Evolutionary conservation across 257 asterid genomes (phyloP), one percentile per base, ranked within the genome.

Genomic region (Cynanchum wilfordii): DNA sequence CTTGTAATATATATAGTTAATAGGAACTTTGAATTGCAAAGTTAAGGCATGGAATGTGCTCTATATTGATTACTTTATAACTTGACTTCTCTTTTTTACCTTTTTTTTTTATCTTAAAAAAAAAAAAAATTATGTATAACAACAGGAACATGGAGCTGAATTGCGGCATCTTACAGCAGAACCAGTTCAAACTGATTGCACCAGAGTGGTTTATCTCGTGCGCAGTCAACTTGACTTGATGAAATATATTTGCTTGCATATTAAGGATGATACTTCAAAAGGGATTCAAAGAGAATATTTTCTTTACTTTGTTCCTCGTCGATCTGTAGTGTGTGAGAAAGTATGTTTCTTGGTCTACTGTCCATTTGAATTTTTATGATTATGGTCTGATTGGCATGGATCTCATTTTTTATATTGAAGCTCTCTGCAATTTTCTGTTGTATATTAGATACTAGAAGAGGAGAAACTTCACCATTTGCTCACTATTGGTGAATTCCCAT

Each of bases 251-350:
- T 85, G 89, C 79, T 89, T 88, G 54, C 95, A 90, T 33, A 89
- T 95, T 76, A 95, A 86, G 67, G 85, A 68, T 75, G 99, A 95
- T 72, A 83, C 85, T 33, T 90, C 97, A 15, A 92, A 92, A 82
- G 99, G 98, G 68, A 72, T 87, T 79, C 93, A 89, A 75, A 89
- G 90, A 79, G 98, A 95, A 78, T 90, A 95, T 81, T 84, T 84
- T 82, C 83, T 92, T 63, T 95, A 92, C 86, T 95, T 95, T 85
- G 98, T 89, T 81, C 99, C 99, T 19, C 96, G 96, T n/a, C 88
- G 99, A 30, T 66, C 90, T 73, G 96, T 95, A 84, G 92, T 68
- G 54, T 95, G 97, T 74, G 99, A 95, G 86, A 95, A 95, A 89
- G 99, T 92, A 74, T 81, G 87, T 54, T 45, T 70, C 58, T 42